Base-by-base conservation (phyloP, 352 stramenopile genomes). In the Phytopythium litorale region DNA sequence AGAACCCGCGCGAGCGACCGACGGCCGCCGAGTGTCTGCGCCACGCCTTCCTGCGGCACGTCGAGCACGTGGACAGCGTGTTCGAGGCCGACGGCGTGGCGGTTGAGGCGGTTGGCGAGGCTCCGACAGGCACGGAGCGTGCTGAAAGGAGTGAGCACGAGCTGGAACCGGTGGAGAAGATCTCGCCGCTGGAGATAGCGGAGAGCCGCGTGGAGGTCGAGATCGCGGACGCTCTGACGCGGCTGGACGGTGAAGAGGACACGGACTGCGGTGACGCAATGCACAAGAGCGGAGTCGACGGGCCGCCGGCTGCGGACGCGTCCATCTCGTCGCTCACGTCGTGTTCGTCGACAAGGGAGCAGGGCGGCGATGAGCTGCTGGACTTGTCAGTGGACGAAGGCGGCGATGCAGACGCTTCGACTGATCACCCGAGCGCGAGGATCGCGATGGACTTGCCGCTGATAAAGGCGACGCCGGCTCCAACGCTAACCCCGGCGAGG, bases 1-100 rank as follows among this genome's bases (percentile, higher is more conserved):
- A 91, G 51, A 70, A 89, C 60, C 78, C 82, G 16, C 63, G 76
- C 1, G 79, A 94, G 51, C 73, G 92, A 6, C 84, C 91, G 4
- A 89, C 78, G 19, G 90, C 91, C n/a, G 59, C 93, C 46, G 83
- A 97, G 62, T 92, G 97, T 35, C 78, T 98, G 52, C 65, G 86
- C n/a, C 93, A 98, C 63, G 77, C 87, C 32, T 98, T 98, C 65
- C 88, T 98, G 45, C 57, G 53, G 11, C 56, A 69, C 28, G 71
- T 79, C 62, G 68, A 56, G 13, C 66, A 76, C 21, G 68, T 87
- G 33, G 64, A 82, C 52, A 51, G 55, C 1, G 75, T 84, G 0
- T 81, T 81, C 63, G 63, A 21, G 13, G 60, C n/a, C n/a, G 46
- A 23, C 11, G 30, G 43, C 35, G 32, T 21, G 15, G n/a, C 54